These are phyloP conservation scores for Candolleomyces aberdarensis DNA, from an alignment of 768 basidiomycete species.

Conservation along the genomic window DNA sequence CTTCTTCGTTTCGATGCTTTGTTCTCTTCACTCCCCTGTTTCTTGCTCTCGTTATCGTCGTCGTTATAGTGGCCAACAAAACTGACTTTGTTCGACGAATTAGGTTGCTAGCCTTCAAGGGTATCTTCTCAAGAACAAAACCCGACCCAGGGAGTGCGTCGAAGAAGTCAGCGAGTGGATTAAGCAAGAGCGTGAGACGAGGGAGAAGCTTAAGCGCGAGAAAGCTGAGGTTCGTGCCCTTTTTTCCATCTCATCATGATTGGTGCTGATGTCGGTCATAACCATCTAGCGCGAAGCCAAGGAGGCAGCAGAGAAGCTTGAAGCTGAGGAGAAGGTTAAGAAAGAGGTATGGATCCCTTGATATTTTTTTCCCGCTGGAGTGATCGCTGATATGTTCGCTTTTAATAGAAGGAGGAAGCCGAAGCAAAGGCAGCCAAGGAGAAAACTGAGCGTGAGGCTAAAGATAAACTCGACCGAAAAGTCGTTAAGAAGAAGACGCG, in stretches of 20 bases:
- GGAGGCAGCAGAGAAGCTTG: constrained; percentile 58
- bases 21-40: too few relatives aligned
- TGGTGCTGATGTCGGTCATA: not conserved
- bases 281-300: constrained; percentile 62
- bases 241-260: not conserved
- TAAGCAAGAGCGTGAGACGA: constrained; percentile 75
- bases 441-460: constrained; percentile 54
- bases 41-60: too few relatives aligned
- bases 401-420: constrained; percentile 12
- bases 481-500: constrained; percentile 39
- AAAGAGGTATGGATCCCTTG: constrained; percentile 41
- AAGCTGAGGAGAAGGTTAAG: constrained; percentile 62
- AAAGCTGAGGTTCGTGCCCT: constrained; percentile 47
- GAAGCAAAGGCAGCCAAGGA: constrained; percentile 42
- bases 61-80: too few relatives aligned
- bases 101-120: constrained; percentile 84
- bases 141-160: constrained; percentile 82
- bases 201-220: constrained; percentile 84
- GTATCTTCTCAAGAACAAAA: constrained; percentile 86
- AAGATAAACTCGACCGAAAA: constrained; percentile 58
- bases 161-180: constrained; percentile 79
- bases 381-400: not conserved
- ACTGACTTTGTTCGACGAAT: constrained; percentile 1
- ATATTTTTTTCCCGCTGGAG: not conserved
- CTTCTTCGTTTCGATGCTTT: too few relatives aligned